Conservation (phyloP, 441 rosid species). For the Daphne laureola region DNA sequence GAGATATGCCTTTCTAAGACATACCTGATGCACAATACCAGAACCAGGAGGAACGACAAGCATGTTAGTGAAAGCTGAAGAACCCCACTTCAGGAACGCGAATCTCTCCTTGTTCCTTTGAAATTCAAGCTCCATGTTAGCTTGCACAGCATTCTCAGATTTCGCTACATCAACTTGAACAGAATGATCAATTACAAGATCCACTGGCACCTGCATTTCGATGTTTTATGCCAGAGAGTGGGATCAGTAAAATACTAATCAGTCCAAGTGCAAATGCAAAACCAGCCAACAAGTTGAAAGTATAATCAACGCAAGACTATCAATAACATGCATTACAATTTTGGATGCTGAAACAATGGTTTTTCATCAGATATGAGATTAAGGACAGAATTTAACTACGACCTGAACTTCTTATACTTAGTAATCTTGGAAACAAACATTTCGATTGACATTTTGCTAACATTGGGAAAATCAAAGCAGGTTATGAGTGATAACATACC, state of each 20-base stretch:
- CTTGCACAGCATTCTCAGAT: constrained; percentile 92
- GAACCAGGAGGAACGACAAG: constrained; percentile 99
- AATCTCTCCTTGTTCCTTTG: constrained; percentile 97
- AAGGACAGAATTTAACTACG: too few relatives aligned
- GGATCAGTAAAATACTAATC: not conserved
- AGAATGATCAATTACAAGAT: constrained; percentile 95
- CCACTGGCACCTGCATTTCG: constrained; percentile 84
- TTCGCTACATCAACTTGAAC: constrained; percentile 97
- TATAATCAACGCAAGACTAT: constrained; percentile 5
- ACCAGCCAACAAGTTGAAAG: not conserved
- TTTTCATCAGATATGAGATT: too few relatives aligned
- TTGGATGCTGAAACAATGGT: not conserved
- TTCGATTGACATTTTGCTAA: too few relatives aligned
- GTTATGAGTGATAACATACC: constrained; percentile 27
- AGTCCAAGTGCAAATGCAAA: too few relatives aligned
- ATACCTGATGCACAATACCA: constrained; percentile 98
- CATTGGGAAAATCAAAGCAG: too few relatives aligned
- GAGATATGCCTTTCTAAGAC: not conserved
- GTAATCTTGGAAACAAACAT: too few relatives aligned
- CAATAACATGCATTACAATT: not conserved
- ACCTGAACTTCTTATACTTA: too few relatives aligned
- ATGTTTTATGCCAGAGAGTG: not conserved
- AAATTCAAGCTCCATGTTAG: constrained; percentile 93
- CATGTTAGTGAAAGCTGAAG: constrained; percentile 88
- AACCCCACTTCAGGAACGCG: constrained; percentile 98